Base-by-base conservation (phyloP, 257 asterid genomes). In the Verbena officinalis region DNA sequence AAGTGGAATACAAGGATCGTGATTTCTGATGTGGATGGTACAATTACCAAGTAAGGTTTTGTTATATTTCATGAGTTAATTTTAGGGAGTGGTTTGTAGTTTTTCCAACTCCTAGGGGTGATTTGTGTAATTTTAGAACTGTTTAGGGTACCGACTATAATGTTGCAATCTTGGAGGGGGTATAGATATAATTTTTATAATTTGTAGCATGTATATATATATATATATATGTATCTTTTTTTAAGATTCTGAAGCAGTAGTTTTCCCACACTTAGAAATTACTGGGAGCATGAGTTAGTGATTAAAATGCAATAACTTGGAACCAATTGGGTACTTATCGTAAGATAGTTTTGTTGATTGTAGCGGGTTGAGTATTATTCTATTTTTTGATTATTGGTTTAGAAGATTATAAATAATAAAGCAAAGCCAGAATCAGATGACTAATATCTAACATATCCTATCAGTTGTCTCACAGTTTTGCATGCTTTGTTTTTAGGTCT, bases 11-110 rank as follows among this genome's bases (percentile, higher is more conserved):
- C 99, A 3, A 76, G 91, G 33, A 94, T 94, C 33, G 99, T 94
- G 34, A 94, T 94, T 72, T 94, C 99, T 36, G 98, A 90, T 51
- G 99, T 94, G 50, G 99, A 94, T 69, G 99, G 99, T 70, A 90
- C 99, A 68, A 94, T 94, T 77, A 94, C 98, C 80, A 94, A 84
- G 99, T 94, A 75, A 75, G 95, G 27, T 48, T 63, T 55, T 20
- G 49, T 50, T 27, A 34, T 54, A 22, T 55, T 61, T 53, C 39
- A n/a, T n/a, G n/a, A n/a, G 33, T 27, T 27, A 27, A 27, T 27
- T 27, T 2, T 5, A 27, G n/a, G n/a, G n/a, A n/a, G n/a, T n/a
- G n/a, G n/a, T n/a, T n/a, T n/a, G n/a, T n/a, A n/a, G n/a, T 13
- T 58, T 54, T 56, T 20, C 36, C 55, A 69, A 62, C 59, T 24